Evolutionary conservation across 2,329 filamentous ascomycete species (phyloP).

Genomic region (Ophiostoma australiae): DNA sequence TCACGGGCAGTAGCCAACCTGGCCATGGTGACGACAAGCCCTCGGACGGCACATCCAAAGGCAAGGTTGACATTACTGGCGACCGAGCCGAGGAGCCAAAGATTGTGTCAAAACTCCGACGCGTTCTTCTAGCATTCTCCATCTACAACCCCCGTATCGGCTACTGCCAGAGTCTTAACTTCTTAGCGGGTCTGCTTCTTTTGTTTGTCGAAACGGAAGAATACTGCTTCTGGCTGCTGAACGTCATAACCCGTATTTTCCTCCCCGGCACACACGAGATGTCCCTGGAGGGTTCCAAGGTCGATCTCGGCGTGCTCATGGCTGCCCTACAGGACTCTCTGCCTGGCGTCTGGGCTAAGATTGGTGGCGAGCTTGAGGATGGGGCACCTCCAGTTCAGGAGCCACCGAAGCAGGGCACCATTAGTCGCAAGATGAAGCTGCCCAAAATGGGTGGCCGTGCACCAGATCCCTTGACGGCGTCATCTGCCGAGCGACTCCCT

Average conservation of each 20-base stretch:
- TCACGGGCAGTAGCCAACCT: conserved; percentile 30
- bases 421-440: conserved; percentile 38
- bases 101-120: conserved; percentile 74
- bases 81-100: conserved; percentile 57
- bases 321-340: conserved; percentile 74
- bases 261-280: conserved; percentile 89
- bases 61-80: conserved; percentile 29
- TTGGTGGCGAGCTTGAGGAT: conserved; percentile 55
- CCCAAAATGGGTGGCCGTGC: conserved; percentile 40
- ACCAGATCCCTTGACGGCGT: conserved; percentile 34
- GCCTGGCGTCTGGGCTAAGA: conserved; percentile 80
- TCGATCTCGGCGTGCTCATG: conserved; percentile 93
- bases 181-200: conserved; percentile 82
- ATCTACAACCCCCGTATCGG: conserved; percentile 87
- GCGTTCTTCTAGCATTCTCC: conserved; percentile 83
- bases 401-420: conserved; percentile 25
- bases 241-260: conserved; percentile 83
- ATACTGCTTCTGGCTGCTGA: conserved; percentile 86
- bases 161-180: conserved; percentile 95
- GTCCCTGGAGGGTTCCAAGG: conserved; percentile 84
- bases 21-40: conserved; percentile 28
- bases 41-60: background rate
- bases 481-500: conserved; percentile 54
- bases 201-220: conserved; percentile 85
- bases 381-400: conserved; percentile 30